Conservation (phyloP, 495 filamentous ascomycete species). For the Neurospora terricola region DNA sequence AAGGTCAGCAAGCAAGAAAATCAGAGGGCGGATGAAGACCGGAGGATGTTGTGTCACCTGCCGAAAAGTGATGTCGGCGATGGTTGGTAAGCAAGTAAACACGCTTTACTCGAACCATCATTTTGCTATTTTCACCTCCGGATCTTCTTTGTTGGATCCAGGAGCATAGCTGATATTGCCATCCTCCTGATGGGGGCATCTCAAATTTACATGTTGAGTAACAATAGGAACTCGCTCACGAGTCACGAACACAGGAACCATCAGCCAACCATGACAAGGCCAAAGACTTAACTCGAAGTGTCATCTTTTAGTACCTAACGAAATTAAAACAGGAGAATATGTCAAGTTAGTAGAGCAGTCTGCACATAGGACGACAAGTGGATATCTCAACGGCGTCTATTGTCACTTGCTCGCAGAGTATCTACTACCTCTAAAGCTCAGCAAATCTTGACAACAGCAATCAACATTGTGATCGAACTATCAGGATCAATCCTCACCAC, state of each 20-base stretch:
- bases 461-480: not conserved
- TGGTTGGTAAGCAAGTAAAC: not conserved
- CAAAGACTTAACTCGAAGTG: not conserved
- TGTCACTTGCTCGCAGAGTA: not conserved
- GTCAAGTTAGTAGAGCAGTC: not conserved
- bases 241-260: not conserved
- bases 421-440: not conserved
- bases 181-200: not conserved
- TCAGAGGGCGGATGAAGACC: not conserved
- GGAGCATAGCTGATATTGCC: not conserved
- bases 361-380: not conserved
- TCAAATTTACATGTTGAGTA: not conserved
- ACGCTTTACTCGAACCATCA: not conserved
- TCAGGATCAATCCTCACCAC: not conserved
- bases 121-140: not conserved
- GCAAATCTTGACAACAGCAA: not conserved
- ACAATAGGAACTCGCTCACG: not conserved
- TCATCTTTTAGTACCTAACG: not conserved
- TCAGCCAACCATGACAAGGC: not conserved
- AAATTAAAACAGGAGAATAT: not conserved
- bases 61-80: not conserved
- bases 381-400: not conserved
- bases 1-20: not conserved
- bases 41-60: not conserved
- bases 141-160: not conserved